phyloP scores from a whole-genome alignment of 371 early-diverging fungal genomes.

The Rhizomucor miehei region DNA sequence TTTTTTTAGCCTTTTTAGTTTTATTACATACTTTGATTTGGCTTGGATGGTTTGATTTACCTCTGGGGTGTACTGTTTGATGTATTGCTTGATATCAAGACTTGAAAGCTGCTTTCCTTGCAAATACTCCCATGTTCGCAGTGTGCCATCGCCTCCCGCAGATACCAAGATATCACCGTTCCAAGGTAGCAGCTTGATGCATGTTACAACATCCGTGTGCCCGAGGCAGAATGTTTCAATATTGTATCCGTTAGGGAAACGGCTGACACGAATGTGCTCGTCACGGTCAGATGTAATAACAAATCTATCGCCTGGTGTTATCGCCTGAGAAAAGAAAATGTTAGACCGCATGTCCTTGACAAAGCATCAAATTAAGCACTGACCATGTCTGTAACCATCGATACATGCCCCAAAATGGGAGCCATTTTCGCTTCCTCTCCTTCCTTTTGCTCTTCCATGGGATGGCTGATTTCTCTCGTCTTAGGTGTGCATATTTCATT shows the following conservation, averaged over 20 bases:
- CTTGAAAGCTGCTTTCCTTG: conserved; percentile 41
- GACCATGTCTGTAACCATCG: conserved; percentile 88
- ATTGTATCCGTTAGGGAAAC: conserved; percentile 85
- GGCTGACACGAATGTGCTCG: conserved; percentile 91
- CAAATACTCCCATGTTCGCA: conserved; percentile 77
- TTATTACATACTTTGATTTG: not conserved
- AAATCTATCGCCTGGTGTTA: conserved; percentile 58
- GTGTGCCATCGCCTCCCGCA: conserved; percentile 84
- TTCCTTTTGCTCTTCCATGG: conserved; percentile 18
- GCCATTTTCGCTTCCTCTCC: conserved; percentile 44
- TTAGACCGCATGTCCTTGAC: too few species aligned
- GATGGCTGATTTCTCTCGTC: conserved; percentile 21
- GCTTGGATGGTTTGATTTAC: conserved; percentile 8
- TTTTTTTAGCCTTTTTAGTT: not conserved
- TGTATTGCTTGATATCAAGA: conserved; percentile 40
- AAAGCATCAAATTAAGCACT: not conserved
- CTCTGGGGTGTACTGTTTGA: conserved; percentile 41
- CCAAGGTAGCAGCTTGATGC: conserved; percentile 51
- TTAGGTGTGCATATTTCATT: too few species aligned
- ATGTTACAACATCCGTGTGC: conserved; percentile 82
- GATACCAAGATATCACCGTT: conserved; percentile 60
- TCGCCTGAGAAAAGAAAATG: conserved; percentile 20
- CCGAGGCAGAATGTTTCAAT: conserved; percentile 89
- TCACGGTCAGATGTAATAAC: conserved; percentile 93
- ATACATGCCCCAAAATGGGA: conserved; percentile 91